Base-by-base conservation (phyloP, 768 basidiomycete species). In the Boletus sp. region DNA sequence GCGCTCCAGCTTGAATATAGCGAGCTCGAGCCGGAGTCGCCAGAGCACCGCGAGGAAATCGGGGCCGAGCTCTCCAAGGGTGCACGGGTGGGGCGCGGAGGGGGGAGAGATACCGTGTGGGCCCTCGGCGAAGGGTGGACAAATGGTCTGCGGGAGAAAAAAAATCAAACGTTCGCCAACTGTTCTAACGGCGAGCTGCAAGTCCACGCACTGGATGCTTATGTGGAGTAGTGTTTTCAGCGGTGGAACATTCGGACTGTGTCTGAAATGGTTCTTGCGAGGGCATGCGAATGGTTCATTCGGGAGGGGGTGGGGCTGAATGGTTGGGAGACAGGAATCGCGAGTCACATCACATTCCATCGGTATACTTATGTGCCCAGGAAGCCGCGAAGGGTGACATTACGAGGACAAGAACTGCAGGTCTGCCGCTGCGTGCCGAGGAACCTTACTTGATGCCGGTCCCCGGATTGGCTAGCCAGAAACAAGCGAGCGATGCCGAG, bases 1-100 rank as follows among this genome's bases (percentile, higher is more conserved):
- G 36, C 66, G 63, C n/a, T 67, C 66, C 4, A 67, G 33, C 30
- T 45, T 18, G 54, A 62, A 67, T 47, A 67, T 60, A 5, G 58
- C 66, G 3, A 57, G 47, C 33, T 65, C 57, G 29, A 67, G 60
- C 6, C 60, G 58, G 41, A 59, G 14, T 39, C 48, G 51, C 65
- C 66, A 67, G 15, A 67, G 54, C 10, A 49, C 55, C 10, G 48
- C 58, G n/a, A 67, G 47, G 30, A 59, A 57, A 20, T 62, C 52
- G 6, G 66, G 57, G 17, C 24, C 7, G 20, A 58, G 37, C 1
- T 20, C n/a, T 24, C 24, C 48, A 39, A 15, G 14, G 11, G 50
- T 7, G 14, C 6, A 3, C n/a, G 12, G 14, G n/a, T 42, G 45
- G 1, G 39, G 18, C 12, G n/a, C 9, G 6, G 55, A 41, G 24